Percentiles rank a stretch among this genome's conserved stretches.
Conservation (phyloP, 345 rosid genomes). For the Eucalyptus pauciflora region DNA sequence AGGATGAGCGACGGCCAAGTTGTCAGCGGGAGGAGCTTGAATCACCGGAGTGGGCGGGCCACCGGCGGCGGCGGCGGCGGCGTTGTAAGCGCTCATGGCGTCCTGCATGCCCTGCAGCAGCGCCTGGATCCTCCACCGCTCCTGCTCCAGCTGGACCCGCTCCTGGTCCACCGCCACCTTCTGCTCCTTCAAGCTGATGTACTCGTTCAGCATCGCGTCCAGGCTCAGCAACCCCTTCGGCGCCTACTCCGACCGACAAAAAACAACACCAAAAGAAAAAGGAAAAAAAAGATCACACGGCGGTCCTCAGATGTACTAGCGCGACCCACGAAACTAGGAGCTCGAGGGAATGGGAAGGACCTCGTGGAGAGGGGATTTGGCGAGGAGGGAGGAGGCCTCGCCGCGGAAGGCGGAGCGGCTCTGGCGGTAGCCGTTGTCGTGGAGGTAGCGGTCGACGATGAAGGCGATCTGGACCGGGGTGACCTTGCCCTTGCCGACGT, state of each 20-base stretch:
- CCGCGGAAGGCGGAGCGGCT: conserved; percentile 42
- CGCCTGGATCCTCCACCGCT: conserved; percentile 49
- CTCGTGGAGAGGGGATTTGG: conserved; percentile 54
- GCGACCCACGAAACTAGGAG: background rate
- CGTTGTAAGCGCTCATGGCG: conserved; percentile 57
- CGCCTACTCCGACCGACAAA: conserved; percentile 17
- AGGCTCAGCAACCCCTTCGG: conserved; percentile 68
- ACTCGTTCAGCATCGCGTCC: conserved; percentile 56
- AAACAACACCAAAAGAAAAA: background rate
- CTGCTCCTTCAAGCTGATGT: conserved; percentile 58
- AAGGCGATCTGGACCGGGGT: conserved; percentile 75
- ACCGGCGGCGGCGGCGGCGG: background rate
- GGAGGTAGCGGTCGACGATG: conserved; percentile 80
- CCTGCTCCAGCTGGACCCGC: conserved; percentile 43
- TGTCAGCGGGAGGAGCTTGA: conserved; percentile 2
- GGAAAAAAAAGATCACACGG: too few relatives aligned
- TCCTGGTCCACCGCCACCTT: conserved; percentile 58
- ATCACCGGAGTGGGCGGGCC: conserved; percentile 10
- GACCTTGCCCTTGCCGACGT: conserved; percentile 51
- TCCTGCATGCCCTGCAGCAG: conserved; percentile 69
- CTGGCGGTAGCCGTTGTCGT: conserved; percentile 45
- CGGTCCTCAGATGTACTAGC: background rate
- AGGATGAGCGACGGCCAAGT: background rate
- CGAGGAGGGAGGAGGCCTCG: conserved; percentile 67
- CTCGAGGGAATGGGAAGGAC: background rate